Evolutionary conservation across 176 grass and related monocot genomes (phyloP), one percentile per base, ranked within the genome.

Genomic region (Bolboschoenus planiculmis): DNA sequence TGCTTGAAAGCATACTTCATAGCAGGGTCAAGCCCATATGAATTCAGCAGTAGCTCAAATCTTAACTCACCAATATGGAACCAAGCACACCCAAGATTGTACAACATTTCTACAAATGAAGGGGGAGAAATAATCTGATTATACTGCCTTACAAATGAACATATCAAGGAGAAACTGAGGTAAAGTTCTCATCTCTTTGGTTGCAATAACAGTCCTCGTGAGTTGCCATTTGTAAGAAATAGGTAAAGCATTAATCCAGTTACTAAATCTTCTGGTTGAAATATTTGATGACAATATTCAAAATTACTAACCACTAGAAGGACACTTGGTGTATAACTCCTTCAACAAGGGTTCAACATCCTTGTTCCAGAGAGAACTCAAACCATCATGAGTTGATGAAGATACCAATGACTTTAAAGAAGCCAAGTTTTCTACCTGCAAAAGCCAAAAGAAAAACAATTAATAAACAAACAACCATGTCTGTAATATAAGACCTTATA

Each of bases 1-100:
- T 94, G 90, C 79, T 85, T 90, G 74, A 91, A 87, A 84, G 85
- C 29, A 53, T 88, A 94, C 84, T 93, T 78, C 42, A 91, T 85
- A 67, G 81, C 78, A 88, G 95, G 92, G 64, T 97, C 95, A 86
- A 90, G 87, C 81, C 68, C 84, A 87, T 92, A 94, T 85, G 90
- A 89, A 21, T 84, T 88, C 84, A 91, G 84, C 85, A 97, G 82
- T 84, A 97, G 72, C 82, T 85, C 80, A 63, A 94, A 97, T 34
- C 95, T 88, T 73, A 97, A 85, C 61, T 85, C 78, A 47, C 95
- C 95, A 88, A 97, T 87, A 86, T 88, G 92, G 29, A 97, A 78
- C 95, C 95, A 97, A 13, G 92, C 90, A 90, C 86, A 87, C 30
- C 95, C 95, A 84, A 90, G 87, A 86, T 97, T 91, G 77, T 89